Evolutionary conservation across 495 filamentous ascomycete species (phyloP), one percentile per base, ranked within the genome.

Genomic region (Penicillium roqueforti): DNA sequence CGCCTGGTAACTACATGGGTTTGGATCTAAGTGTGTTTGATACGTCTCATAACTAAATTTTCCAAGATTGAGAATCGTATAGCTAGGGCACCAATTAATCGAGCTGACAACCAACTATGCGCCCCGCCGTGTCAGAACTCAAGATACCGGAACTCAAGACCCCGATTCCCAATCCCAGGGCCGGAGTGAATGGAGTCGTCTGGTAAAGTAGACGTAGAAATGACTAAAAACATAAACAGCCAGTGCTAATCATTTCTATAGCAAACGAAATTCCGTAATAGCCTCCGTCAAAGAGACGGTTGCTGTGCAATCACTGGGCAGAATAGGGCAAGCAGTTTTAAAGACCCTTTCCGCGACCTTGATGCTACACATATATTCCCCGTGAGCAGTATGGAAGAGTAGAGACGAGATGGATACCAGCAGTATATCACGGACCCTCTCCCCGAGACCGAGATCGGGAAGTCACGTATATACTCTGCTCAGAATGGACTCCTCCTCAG

Each of bases 401-500:
- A 36, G 47, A 28, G 36, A 19, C 29, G 5, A 14, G 36, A 13
- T 10, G 14, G 5, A 37, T 40, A 40, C 36, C 25, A 13, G 8
- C 3, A 14, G 0, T 39, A 31, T 8, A 40, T 50, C 6, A 40
- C 47, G 5, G 36, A 50, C 18, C 0, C 5, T 13, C 39, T 36
- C 22, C 47, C 47, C n/a, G 1, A 22, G 1, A 26, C 4, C 7
- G 34, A 29, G 6, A 50, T 50, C n/a, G 47, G 47, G 16, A 7
- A 28, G 3, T 28, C 20, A 1, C 7, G 19, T 3, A 13, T 51
- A 0, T 51, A 31, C 13, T 51, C 47, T 25, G 22, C 13, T 1
- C 47, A 51, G 28, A 51, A 51, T 20, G 47, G 36, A 22, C 47
- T 51, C 5, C 34, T 39, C 18, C 47, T 51, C 4, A 0, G 16